Percentiles rank a stretch among this genome's conserved stretches.
Conservation (phyloP, 169 alveolate species). For the Plasmodium vinckei region DNA sequence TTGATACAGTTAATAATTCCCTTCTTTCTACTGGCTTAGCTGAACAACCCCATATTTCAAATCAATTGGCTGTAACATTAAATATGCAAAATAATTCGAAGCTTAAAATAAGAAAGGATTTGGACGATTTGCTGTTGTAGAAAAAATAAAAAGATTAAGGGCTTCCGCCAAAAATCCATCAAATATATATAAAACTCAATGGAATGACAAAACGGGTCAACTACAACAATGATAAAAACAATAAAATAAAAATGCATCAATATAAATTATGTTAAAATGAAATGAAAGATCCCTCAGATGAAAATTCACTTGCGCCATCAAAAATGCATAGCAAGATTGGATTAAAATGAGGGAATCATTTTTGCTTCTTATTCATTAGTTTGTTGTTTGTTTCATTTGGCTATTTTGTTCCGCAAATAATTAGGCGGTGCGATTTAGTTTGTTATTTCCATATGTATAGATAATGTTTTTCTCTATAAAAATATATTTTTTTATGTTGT, state of each 20-base stretch:
- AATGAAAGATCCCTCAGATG: no score
- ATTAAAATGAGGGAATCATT: no score
- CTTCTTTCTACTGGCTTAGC: slow-evolving; percentile 73
- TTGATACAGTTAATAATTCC: slow-evolving; percentile 64
- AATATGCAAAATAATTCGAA: slow-evolving; percentile 74
- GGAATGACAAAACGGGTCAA: no score
- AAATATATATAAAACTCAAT: not conserved
- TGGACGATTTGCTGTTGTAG: slow-evolving; percentile 50
- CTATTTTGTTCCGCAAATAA: no score
- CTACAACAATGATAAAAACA: no score
- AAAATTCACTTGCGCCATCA: no score
- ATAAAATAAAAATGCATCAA: no score
- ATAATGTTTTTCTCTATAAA: slow-evolving; percentile 61
- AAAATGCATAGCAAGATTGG: no score
- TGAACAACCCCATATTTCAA: slow-evolving; percentile 76
- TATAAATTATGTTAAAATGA: no score
- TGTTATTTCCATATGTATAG: slow-evolving; percentile 26
- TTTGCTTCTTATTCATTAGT: no score
- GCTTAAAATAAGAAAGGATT: slow-evolving; percentile 70
- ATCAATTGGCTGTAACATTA: slow-evolving; percentile 50
- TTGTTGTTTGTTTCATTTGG: no score
- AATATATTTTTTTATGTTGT: slow-evolving; percentile 43
- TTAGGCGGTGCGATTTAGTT: no score
- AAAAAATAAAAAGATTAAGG: slow-evolving; percentile 11
- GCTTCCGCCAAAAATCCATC: not conserved